Evolutionary conservation across 2,329 filamentous ascomycete species (phyloP).

Genomic region (Xylogone sp.): DNA sequence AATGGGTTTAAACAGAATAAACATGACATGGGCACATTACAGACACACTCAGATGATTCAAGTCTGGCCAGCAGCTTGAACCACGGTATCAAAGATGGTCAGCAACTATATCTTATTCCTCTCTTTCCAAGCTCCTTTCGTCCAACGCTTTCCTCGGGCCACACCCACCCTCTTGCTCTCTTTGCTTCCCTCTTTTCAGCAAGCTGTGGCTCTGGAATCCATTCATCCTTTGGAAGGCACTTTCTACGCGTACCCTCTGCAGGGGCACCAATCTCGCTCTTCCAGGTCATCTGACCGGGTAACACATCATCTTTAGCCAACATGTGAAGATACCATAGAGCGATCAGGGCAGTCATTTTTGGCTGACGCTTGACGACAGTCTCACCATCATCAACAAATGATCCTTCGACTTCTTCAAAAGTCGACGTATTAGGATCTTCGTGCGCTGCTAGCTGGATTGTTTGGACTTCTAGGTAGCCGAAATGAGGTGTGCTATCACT

Average conservation of each 20-base stretch:
- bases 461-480: conserved; percentile 76
- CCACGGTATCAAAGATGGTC: neutral
- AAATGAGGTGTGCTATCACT: conserved; percentile 71
- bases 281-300: conserved; percentile 59
- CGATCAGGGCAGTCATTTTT: conserved; percentile 70
- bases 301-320: conserved; percentile 59
- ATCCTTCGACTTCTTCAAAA: conserved; percentile 16
- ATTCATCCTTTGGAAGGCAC: conserved; percentile 64
- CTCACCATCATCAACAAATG: conserved; percentile 21
- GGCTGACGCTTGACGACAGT: conserved; percentile 43
- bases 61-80: neutral
- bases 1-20: neutral
- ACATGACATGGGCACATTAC: neutral
- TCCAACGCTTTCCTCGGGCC: conserved; percentile 69
- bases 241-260: conserved; percentile 69
- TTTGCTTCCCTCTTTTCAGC: conserved; percentile 76
- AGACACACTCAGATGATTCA: neutral
- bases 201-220: conserved; percentile 71
- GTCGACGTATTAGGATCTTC: conserved; percentile 12
- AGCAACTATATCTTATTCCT: conserved; percentile 50
- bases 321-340: conserved; percentile 75
- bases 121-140: conserved; percentile 68
- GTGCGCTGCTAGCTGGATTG: conserved; percentile 51
- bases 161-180: conserved; percentile 68
- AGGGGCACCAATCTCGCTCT: conserved; percentile 69